phyloP scores from a whole-genome alignment of 345 rosid species.

The Cochlearia excelsa region DNA sequence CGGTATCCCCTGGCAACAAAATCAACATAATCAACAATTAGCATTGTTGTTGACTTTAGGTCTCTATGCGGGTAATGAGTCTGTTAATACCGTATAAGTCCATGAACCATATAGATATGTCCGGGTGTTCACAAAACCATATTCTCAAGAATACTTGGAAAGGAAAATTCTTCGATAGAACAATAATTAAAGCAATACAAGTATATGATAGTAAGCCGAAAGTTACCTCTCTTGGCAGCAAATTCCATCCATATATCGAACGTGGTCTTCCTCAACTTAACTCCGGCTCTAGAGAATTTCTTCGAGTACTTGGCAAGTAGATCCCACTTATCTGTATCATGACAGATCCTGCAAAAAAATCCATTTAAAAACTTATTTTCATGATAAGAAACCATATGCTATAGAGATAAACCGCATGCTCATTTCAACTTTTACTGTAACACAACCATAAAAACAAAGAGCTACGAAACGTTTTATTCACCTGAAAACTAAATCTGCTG shows the following conservation, averaged over 20 bases:
- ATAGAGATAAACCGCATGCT: not conserved
- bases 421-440: not conserved
- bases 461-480: slow-evolving; percentile 12
- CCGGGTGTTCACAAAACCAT: too few relatives aligned
- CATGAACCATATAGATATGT: too few relatives aligned
- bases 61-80: too few relatives aligned
- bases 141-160: too few relatives aligned
- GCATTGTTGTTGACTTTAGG: not conserved
- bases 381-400: slow-evolving; percentile 9
- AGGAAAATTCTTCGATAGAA: not conserved
- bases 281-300: slow-evolving; percentile 63
- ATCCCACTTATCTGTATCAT: slow-evolving; percentile 56
- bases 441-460: not conserved
- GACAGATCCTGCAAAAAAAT: slow-evolving; percentile 61
- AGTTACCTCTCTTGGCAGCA: slow-evolving; percentile 66
- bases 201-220: not conserved
- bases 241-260: slow-evolving; percentile 86
- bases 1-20: slow-evolving; percentile 56
- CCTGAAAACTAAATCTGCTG: slow-evolving; percentile 84
- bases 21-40: not conserved
- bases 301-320: slow-evolving; percentile 64
- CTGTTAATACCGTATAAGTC: not conserved
- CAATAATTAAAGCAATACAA: not conserved
- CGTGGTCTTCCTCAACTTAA: slow-evolving; percentile 59
- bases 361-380: slow-evolving; percentile 27